These are phyloP conservation scores for Osmozyma mogii DNA, from an alignment of 805 yeast genomes.

Conservation along the genomic window DNA sequence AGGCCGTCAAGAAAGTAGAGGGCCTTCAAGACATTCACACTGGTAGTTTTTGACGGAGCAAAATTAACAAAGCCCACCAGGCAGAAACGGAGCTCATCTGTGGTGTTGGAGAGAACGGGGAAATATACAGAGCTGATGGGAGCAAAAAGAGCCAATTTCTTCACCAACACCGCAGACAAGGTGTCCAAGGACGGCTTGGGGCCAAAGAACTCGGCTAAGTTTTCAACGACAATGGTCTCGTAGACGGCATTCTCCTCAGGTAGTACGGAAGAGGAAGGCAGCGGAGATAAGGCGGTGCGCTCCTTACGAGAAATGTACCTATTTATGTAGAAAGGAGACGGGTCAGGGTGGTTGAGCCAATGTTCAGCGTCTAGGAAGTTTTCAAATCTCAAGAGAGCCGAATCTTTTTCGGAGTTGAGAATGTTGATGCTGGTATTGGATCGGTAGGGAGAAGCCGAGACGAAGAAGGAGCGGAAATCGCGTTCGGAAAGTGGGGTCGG, in stretches of 20 bases:
- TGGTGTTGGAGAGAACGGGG: slow-evolving; percentile 32
- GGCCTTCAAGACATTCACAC: slow-evolving; percentile 41
- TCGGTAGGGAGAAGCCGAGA: slow-evolving; percentile 11
- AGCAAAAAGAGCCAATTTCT: slow-evolving; percentile 38
- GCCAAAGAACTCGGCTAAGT: slow-evolving; percentile 48
- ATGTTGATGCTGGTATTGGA: slow-evolving; percentile 17
- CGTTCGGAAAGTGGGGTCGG: slow-evolving; percentile 17
- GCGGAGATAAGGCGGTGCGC: slow-evolving; percentile 7
- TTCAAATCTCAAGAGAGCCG: slow-evolving; percentile 23
- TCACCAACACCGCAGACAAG: slow-evolving; percentile 27
- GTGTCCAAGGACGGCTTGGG: slow-evolving; percentile 13
- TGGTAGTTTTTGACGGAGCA: slow-evolving; percentile 19
- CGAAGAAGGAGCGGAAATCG: slow-evolving; percentile 18
- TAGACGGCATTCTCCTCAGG: slow-evolving; percentile 10
- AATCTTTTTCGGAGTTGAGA: slow-evolving; percentile 8
- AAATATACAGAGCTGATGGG: slow-evolving; percentile 44
- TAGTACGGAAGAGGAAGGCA: not conserved
- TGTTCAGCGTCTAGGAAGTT: slow-evolving; percentile 29
- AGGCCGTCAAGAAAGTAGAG: slow-evolving; percentile 41
- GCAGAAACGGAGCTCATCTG: slow-evolving; percentile 16
- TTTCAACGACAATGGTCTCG: slow-evolving; percentile 27
- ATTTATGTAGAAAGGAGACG: slow-evolving; percentile 41
- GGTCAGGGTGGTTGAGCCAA: slow-evolving; percentile 13
- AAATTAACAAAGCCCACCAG: slow-evolving; percentile 44
- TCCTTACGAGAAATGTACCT: slow-evolving; percentile 61